These are phyloP conservation scores for Cercospora beticola DNA, from an alignment of 2,329 filamentous ascomycete species.

Conservation along the genomic window DNA sequence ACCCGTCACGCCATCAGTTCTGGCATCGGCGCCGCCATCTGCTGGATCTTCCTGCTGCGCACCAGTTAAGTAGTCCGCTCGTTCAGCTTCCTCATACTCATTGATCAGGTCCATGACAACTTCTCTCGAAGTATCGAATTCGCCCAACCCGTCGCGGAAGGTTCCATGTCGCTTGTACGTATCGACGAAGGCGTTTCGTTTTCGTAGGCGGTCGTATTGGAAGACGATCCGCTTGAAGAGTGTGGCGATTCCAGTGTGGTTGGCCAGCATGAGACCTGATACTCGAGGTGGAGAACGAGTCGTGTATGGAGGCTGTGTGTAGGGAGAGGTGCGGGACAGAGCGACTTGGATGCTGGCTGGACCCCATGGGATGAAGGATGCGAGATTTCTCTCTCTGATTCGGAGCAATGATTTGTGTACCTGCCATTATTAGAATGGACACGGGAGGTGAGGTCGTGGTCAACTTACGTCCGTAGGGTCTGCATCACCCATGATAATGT, in stretches of 20 bases:
- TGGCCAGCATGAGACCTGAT: conserved; percentile 94
- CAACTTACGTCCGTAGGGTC: conserved; percentile 95
- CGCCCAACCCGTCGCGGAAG: conserved; percentile 84
- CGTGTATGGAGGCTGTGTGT: conserved; percentile 91
- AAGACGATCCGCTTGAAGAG: conserved; percentile 91
- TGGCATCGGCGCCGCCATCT: conserved; percentile 35
- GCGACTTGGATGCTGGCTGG: conserved; percentile 97
- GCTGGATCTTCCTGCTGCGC: conserved; percentile 30
- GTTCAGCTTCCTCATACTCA: conserved; percentile 95
- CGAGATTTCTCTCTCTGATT: conserved; percentile 88
- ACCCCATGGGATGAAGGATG: conserved; percentile 97
- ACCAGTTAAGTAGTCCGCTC: conserved; percentile 80
- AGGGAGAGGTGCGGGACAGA: conserved; percentile 92
- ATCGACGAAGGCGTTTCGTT: conserved; percentile 95
- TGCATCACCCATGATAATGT: conserved; percentile 98
- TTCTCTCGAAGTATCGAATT: conserved; percentile 92
- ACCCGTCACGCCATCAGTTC: conserved; percentile 47
- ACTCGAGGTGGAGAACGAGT: conserved; percentile 84
- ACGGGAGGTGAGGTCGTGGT: too few species aligned
- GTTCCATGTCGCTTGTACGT: conserved; percentile 93
- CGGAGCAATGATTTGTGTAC: conserved; percentile 96
- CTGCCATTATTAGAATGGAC: conserved; percentile 35
- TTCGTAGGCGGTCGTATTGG: conserved; percentile 91
- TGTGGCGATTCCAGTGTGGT: conserved; percentile 96
- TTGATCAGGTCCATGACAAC: conserved; percentile 88